Conservation (phyloP, 148 eudicot species). For the Rhododendron ferrugineum region DNA sequence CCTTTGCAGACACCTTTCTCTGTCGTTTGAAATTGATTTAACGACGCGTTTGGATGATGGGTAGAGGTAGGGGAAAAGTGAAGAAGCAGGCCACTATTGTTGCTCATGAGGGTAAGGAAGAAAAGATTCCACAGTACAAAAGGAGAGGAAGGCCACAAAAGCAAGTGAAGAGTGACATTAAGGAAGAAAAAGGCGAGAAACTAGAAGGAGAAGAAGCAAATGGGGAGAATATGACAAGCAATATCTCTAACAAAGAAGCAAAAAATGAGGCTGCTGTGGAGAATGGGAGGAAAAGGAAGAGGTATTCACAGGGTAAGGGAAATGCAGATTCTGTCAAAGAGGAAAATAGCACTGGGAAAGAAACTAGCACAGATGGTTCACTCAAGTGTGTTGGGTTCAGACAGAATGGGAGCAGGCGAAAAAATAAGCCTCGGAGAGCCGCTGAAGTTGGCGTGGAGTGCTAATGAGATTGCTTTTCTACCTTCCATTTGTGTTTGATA, state of each 20-base stretch:
- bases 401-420: slow-evolving; percentile 63
- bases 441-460: slow-evolving; percentile 86
- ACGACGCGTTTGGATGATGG: slow-evolving; percentile 30
- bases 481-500: not conserved
- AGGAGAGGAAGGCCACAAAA: slow-evolving; percentile 53
- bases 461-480: slow-evolving; percentile 22
- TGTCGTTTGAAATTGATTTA: slow-evolving; percentile 3
- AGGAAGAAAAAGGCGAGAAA: slow-evolving; percentile 29
- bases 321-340: slow-evolving; percentile 28
- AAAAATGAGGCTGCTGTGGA: slow-evolving; percentile 29
- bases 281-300: slow-evolving; percentile 56
- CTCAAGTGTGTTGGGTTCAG: slow-evolving; percentile 57
- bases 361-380: slow-evolving; percentile 16
- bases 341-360: slow-evolving; percentile 41
- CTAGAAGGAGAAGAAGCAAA: slow-evolving; percentile 24
- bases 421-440: slow-evolving; percentile 73
- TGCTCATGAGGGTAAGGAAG: slow-evolving; percentile 44
- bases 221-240: slow-evolving; percentile 21
- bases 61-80: slow-evolving; percentile 59
- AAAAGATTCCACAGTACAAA: slow-evolving; percentile 33
- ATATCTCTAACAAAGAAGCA: slow-evolving; percentile 19
- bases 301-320: slow-evolving; percentile 29
- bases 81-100: slow-evolving; percentile 36
- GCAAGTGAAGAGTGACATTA: slow-evolving; percentile 31
- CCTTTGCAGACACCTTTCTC: slow-evolving; percentile 26